A percentile compares a stretch with the other conserved stretches of the same genome.
These are phyloP conservation scores for Pseudopithomyces maydicus DNA, from an alignment of 2,329 filamentous ascomycete genomes.

Conservation along the genomic window DNA sequence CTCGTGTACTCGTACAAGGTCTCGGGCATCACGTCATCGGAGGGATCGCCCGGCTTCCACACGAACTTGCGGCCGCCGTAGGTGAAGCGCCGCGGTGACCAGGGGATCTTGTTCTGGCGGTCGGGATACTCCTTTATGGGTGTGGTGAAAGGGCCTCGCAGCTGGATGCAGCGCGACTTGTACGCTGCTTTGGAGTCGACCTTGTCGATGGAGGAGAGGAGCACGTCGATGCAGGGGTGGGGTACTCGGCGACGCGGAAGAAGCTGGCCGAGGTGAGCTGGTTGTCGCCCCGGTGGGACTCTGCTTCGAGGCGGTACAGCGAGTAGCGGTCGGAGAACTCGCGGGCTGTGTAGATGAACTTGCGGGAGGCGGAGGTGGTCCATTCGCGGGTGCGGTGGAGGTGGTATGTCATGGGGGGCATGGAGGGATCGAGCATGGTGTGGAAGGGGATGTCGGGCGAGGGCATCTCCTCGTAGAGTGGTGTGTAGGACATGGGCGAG, in stretches of 20 bases:
- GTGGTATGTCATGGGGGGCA: conserved; percentile 40
- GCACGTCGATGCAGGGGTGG: conserved; percentile 37
- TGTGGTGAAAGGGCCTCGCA: conserved; percentile 38
- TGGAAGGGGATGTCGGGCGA: conserved; percentile 41
- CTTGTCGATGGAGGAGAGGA: conserved; percentile 43
- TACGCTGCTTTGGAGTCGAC: conserved; percentile 39
- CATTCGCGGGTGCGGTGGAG: conserved; percentile 46
- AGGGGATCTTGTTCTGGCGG: conserved; percentile 43
- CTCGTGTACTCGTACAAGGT: conserved; percentile 42
- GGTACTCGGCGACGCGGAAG: conserved; percentile 43
- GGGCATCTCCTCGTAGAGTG: conserved; percentile 39
- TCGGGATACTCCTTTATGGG: conserved; percentile 44
- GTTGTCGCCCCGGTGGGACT: conserved; percentile 34
- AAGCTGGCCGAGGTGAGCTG: conserved; percentile 42
- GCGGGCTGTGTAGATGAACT: conserved; percentile 44
- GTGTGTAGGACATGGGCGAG: conserved; percentile 39
- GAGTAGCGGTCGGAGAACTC: conserved; percentile 44
- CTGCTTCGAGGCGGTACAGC: conserved; percentile 42
- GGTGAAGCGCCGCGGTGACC: conserved; percentile 44
- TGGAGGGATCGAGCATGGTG: conserved; percentile 38
- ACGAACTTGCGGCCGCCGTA: conserved; percentile 45
- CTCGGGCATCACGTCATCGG: conserved; percentile 53
- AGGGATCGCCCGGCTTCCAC: conserved; percentile 51
- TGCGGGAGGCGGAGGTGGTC: conserved; percentile 39
- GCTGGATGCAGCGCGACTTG: conserved; percentile 42